Base-by-base conservation (phyloP, 139 green algal genomes). In the Closterium sp. region DNA sequence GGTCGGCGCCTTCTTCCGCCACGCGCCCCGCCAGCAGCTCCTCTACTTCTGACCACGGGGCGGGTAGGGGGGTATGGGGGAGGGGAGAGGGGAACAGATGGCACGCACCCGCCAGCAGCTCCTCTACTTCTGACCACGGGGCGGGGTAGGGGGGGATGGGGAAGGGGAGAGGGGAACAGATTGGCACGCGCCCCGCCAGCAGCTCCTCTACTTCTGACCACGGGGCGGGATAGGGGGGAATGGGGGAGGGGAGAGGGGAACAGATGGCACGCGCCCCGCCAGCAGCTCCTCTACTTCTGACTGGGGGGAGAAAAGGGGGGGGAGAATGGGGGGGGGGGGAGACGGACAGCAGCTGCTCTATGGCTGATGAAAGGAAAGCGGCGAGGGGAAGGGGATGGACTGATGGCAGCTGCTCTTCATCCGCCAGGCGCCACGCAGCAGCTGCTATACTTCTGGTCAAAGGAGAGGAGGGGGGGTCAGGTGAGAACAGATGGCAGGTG, bases 1-100 rank as follows among this genome's bases (percentile, higher is more conserved):
- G 89, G 89, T 92, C 16, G 89, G 81, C 32, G 89, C 83, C 10
- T 92, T 92, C 34, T 55, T 92, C 84, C 90, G 84, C 19, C 30
- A 86, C 38, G 33, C 89, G 0, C 83, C 89, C 30, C 76, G 89
- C 34, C 76, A 86, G 25, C 83, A 86, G n/a, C 83, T 86, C 7
- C 83, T 86, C 8, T 34, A 86, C n/a, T 86, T 86, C 5, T 86
- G 25, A 86, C 23, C 55, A 0, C 1, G 55, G 25, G 55, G 12
- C 2, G 55, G 36, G 12, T 9, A 9, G 55, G 55, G 55, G 55
- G 55, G 55, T 16, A 76, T 19, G 16, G 16, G 55, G n/a, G n/a
- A n/a, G n/a, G n/a, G n/a, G n/a, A n/a, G n/a, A n/a, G n/a, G n/a
- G n/a, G n/a, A n/a, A n/a, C n/a, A n/a, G n/a, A n/a, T n/a, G n/a